Percentiles rank a stretch among this genome's conserved stretches.
phyloP scores from a whole-genome alignment of 352 stramenopile genomes.

The Pythium pyrilobum region DNA sequence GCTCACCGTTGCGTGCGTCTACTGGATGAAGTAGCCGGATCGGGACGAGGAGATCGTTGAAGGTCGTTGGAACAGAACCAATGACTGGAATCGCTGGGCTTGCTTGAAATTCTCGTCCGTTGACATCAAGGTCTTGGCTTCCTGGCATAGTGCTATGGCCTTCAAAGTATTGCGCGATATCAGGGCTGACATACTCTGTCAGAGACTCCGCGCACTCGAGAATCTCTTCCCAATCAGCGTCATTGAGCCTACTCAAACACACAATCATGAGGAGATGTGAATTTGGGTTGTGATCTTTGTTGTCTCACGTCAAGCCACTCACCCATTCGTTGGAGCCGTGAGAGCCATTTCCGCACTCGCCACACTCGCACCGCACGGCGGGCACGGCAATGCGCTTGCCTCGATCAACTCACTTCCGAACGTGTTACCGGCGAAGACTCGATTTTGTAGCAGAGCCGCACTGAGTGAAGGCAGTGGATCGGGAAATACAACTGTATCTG shows the following conservation, averaged over 20 bases:
- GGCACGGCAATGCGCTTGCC: no score
- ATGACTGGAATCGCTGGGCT: constrained; percentile 33
- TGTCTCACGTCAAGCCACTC: no score
- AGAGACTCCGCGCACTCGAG: constrained; percentile 31
- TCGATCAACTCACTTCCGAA: background rate
- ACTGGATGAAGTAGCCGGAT: background rate
- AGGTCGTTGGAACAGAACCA: constrained; percentile 2
- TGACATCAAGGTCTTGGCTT: constrained; percentile 62
- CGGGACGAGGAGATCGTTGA: constrained; percentile 8
- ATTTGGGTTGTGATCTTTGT: no score
- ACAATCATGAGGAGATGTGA: no score
- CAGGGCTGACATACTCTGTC: constrained; percentile 60
- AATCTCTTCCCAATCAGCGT: constrained; percentile 54
- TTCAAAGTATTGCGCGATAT: constrained; percentile 42
- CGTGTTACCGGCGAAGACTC: background rate
- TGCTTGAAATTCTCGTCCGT: constrained; percentile 52
- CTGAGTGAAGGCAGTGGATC: constrained; percentile 13
- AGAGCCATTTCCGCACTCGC: no score
- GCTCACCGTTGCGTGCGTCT: background rate
- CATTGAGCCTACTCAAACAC: constrained; percentile 15
- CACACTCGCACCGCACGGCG: no score
- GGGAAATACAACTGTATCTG: background rate
- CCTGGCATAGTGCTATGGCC: constrained; percentile 29
- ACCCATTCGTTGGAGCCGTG: no score
- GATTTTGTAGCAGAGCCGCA: constrained; percentile 4